phyloP scores from a whole-genome alignment of 2,329 filamentous ascomycete species.

The Septoria linicola region DNA sequence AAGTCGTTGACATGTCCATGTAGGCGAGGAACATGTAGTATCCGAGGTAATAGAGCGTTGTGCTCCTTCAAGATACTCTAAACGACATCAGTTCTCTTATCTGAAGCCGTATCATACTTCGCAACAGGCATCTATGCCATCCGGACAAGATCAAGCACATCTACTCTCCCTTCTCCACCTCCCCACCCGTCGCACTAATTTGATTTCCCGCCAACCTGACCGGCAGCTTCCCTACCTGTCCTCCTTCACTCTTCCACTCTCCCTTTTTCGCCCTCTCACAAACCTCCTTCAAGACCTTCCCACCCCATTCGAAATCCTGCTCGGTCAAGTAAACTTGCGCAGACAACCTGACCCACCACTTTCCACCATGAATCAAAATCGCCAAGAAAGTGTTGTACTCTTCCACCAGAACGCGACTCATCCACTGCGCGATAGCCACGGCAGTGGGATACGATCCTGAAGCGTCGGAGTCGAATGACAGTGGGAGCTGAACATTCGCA shows the following conservation, averaged over 20 bases:
- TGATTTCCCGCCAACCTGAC: background rate
- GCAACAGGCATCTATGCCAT: too few species aligned
- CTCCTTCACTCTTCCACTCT: conserved; percentile 45
- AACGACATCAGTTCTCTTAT: too few species aligned
- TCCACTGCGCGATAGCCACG: conserved; percentile 43
- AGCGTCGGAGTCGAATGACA: conserved; percentile 47
- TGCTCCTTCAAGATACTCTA: too few species aligned
- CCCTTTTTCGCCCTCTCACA: conserved; percentile 53
- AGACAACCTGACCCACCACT: conserved; percentile 71
- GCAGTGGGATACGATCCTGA: conserved; percentile 33
- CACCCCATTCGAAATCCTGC: conserved; percentile 73
- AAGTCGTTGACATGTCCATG: too few species aligned
- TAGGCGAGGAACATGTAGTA: too few species aligned
- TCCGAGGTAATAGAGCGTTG: too few species aligned
- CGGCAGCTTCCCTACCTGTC: background rate
- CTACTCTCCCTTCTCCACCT: background rate
- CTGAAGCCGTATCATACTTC: too few species aligned
- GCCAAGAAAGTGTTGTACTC: conserved; percentile 72
- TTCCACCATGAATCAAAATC: conserved; percentile 59
- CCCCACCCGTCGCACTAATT: background rate
- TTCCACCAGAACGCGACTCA: conserved; percentile 44
- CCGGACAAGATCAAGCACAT: too few species aligned
- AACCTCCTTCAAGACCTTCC: conserved; percentile 56
- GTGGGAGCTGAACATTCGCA: conserved; percentile 70
- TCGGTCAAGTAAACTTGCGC: conserved; percentile 82